Base-by-base conservation (phyloP, 495 filamentous ascomycete genomes). In the Aspergillus coremiiformis region DNA sequence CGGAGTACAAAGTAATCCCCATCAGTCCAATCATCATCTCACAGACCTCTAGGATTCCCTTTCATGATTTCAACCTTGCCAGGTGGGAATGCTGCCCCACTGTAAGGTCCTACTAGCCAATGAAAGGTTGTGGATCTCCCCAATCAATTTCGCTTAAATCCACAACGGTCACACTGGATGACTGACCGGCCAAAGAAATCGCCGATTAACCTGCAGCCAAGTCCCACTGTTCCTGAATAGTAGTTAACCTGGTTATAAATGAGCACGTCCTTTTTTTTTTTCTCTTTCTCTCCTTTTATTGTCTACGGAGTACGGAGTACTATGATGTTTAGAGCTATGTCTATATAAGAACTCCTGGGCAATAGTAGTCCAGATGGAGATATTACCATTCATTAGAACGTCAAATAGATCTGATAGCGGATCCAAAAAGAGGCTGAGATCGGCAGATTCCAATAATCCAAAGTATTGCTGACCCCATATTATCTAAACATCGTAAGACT, bases 81-180 rank as follows among this genome's bases (percentile, higher is more conserved):
- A n/a, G n/a, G n/a, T 27, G 52, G 56, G 23, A 47, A 23, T 22
- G 12, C 19, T 1, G 39, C 20, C 45, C 55, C 63, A 65, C 58
- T 59, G 51, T 47, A 53, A 50, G 53, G 44, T 49, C 41, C 20
- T 8, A 47, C 35, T 47, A 56, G 49, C 67, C 67, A 72, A 72
- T 52, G 32, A 56, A 55, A 60, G 39, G 49, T 47, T n/a, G 29
- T 44, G 53, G 58, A 61, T 64, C 62, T 60, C 44, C 63, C 53
- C 45, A 49, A 53, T 58, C 54, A 71, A 71, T 71, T 70, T 71
- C 66, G 64, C 61, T 67, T 67, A 62, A n/a, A 55, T 26, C 58
- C 59, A 52, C 56, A 47, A 57, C 53, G 51, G 60, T 60, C 52
- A 54, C 47, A 63, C 61, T n/a, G n/a, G n/a, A n/a, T n/a, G n/a